Evolutionary conservation across 768 basidiomycete species (phyloP).

Genomic region (Leccinum arenicola): DNA sequence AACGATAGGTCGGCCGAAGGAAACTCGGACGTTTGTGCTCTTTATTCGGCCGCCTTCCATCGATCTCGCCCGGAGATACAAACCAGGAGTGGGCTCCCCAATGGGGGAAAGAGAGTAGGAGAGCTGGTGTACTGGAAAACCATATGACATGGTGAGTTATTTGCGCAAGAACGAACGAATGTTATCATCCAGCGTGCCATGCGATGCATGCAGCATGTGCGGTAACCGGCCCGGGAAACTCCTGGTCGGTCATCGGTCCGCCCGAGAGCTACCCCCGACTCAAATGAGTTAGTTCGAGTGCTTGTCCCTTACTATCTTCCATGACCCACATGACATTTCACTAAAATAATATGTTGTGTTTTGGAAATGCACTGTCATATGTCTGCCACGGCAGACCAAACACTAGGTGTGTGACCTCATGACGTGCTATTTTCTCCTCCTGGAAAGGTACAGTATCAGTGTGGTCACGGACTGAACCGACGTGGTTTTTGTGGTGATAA

Average conservation of each 20-base stretch:
- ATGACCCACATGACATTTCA: neutral
- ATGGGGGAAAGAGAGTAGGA: neutral
- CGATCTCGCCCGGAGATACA: neutral
- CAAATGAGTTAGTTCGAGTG: neutral
- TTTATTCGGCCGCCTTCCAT: neutral
- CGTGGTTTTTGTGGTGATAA: neutral
- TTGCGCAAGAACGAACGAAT: neutral
- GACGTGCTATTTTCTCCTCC: neutral
- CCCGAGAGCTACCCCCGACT: neutral
- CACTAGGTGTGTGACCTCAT: neutral
- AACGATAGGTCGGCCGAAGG: neutral
- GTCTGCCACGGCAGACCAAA: neutral
- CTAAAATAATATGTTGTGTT: neutral
- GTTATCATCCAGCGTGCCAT: neutral
- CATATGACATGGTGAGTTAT: neutral
- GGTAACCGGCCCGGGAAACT: neutral
- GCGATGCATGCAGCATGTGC: neutral
- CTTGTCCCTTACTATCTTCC: neutral
- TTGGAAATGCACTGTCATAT: neutral
- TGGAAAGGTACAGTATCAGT: neutral
- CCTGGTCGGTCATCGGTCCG: constrained; percentile 1
- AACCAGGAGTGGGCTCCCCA: neutral
- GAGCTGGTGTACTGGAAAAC: neutral
- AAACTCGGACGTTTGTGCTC: neutral
- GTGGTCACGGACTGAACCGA: neutral